Base-by-base conservation (phyloP, 441 rosid species). In the Pelargonium citronellum region DNA sequence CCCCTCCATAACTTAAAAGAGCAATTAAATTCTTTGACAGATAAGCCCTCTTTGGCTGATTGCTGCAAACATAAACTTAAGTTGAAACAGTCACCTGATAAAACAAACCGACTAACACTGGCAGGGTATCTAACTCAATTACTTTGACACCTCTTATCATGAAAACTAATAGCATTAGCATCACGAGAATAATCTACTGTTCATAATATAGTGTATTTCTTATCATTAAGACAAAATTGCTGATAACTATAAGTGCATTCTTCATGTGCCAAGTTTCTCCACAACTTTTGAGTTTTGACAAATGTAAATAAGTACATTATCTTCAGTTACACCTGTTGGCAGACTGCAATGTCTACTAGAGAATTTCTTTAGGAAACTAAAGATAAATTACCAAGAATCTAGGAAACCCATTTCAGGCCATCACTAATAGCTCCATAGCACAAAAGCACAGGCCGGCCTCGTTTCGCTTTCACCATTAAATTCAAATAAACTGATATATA, bases 1-100 rank as follows among this genome's bases (percentile, higher is more conserved):
- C 81, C 67, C 92, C 91, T 37, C 97, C 97, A 81, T 81, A 81
- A 74, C 83, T 83, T 72, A 93, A 85, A 60, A 93, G 88, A 2
- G 86, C 81, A 58, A 91, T 78, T 76, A 91, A 82, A 71, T 64
- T 77, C 73, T 70, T 85, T 1, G 96, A 88, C 7, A 93, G 82
- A 71, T 1, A 74, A 0, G 91, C 55, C 9, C 22, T 68, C 64
- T 67, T 81, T 27, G 97, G 89, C 55, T 66, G 78, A 43, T 72
- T 66, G 78, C 95, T 87, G 83, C 62, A 16, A 60, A 82, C 13
- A 68, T 64, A 69, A 55, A 75, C 24, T 55, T 15, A 39, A 71
- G 34, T 61, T 2, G 69, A 10, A 37, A 60, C 72, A 44, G 68
- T 1, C 68, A 1, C 17, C 30, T 30, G 57, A 2, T 41, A 5